These are phyloP conservation scores for Talaromyces liani DNA, from an alignment of 495 filamentous ascomycete genomes.

Conservation along the genomic window DNA sequence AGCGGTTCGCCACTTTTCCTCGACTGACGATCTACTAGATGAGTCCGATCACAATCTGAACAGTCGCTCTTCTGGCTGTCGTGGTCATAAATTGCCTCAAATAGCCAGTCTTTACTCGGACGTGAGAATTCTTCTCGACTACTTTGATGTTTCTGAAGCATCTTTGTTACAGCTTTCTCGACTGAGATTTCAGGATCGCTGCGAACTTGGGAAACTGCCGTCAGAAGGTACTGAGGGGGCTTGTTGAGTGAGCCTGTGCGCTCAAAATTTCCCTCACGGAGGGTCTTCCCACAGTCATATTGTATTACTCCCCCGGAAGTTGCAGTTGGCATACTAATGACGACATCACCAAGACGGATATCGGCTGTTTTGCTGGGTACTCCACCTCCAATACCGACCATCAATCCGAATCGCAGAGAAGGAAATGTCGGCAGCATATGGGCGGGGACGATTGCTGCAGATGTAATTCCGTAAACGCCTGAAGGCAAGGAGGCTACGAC, in stretches of 20 bases:
- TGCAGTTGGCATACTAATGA: slow-evolving; percentile 21
- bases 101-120: slow-evolving; percentile 21
- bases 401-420: slow-evolving; percentile 16
- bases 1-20: slow-evolving; percentile 14
- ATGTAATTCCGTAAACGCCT: slow-evolving; percentile 17
- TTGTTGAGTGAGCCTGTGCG: slow-evolving; percentile 25
- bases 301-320: slow-evolving; percentile 20
- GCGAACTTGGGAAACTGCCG: slow-evolving; percentile 17
- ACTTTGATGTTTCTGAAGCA: slow-evolving; percentile 6
- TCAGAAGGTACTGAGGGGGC: slow-evolving; percentile 21
- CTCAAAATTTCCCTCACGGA: slow-evolving; percentile 17
- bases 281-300: slow-evolving; percentile 31
- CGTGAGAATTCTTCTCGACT: slow-evolving; percentile 11
- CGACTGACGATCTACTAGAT: slow-evolving; percentile 5
- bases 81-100: slow-evolving; percentile 21
- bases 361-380: slow-evolving; percentile 18
- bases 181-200: slow-evolving; percentile 11
- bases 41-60: slow-evolving; percentile 3
- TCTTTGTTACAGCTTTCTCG: slow-evolving; percentile 11
- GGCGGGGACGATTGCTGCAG: slow-evolving; percentile 17
- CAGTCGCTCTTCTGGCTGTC: slow-evolving; percentile 4
- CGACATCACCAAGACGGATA: slow-evolving; percentile 29
- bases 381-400: slow-evolving; percentile 29
- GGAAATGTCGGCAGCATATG: slow-evolving; percentile 19
- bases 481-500: slow-evolving; percentile 23